Evolutionary conservation across 2,329 filamentous ascomycete genomes (phyloP), one percentile per base, ranked within the genome.

Genomic region (Cladosporium velox): DNA sequence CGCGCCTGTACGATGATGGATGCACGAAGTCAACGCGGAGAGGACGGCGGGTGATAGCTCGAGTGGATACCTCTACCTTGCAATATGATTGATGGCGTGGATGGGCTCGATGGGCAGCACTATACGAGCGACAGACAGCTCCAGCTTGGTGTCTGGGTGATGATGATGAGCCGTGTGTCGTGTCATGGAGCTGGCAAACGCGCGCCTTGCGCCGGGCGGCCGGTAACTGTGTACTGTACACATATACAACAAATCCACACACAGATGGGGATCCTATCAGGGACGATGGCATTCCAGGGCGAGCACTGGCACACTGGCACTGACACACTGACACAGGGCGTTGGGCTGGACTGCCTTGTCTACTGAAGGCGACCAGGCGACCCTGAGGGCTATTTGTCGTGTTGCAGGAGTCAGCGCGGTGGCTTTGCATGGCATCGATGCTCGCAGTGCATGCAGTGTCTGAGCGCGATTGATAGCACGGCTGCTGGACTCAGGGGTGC

Each of bases 401-500:
- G 32, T 24, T 24, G 49, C 49, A 30, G 49, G 49, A 52, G 49
- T 52, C 49, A 30, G 49, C 49, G 49, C 2, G 24, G 49, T 21
- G 26, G 26, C 28, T 55, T 32, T 30, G 28, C 28, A n/a, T 55
- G 28, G 52, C 28, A 32, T 55, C 28, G 52, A 55, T 18, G 28
- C 52, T 18, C 28, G 28, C 52, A 12, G 41, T 21, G n/a, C 41
- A 47, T 47, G 41, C 41, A 47, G 41, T 21, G 41, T 47, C 41
- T 55, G 52, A 32, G 52, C 28, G 52, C 28, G 24, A 30, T 34
- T 35, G 18, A 11, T n/a, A 30, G 52, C 52, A 55, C 28, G 15
- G 52, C 41, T 41, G 41, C 26, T 32, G 26, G 61, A 35, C 61
- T 64, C 61, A 64, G 61, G 61, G 61, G 61, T 51, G 61, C 30